Evolutionary conservation across 345 rosid genomes (phyloP).

Genomic region (Boechera stricta): DNA sequence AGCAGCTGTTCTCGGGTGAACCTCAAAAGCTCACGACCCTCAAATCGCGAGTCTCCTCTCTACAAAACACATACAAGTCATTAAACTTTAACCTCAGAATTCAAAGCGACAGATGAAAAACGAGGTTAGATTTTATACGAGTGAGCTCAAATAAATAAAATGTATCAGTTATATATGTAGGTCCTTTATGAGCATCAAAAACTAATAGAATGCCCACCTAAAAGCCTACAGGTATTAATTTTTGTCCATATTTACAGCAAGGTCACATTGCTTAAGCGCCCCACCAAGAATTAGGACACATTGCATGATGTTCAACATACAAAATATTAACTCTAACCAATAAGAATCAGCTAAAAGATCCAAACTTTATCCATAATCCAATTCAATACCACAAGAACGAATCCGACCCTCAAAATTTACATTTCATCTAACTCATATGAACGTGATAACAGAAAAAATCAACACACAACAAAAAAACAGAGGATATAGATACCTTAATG

Average conservation of each 20-base stretch:
- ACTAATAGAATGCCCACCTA: conserved; percentile 61
- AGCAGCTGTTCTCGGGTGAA: conserved; percentile 78
- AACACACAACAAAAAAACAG: not conserved
- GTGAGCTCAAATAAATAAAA: not conserved
- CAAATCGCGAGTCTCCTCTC: conserved; percentile 74
- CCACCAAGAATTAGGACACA: conserved; percentile 90
- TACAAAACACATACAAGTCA: conserved; percentile 42
- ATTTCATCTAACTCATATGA: conserved; percentile 2
- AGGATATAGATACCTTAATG: conserved; percentile 32
- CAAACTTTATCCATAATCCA: conserved; percentile 21
- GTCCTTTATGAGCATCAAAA: conserved; percentile 59
- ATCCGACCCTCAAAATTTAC: not conserved
- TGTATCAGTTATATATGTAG: conserved; percentile 36
- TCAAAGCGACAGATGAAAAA: conserved; percentile 16
- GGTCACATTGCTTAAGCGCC: conserved; percentile 62
- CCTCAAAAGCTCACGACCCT: conserved; percentile 63
- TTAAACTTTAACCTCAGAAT: not conserved
- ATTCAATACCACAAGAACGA: conserved; percentile 11
- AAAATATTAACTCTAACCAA: not conserved
- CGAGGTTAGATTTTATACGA: not conserved
- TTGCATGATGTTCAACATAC: conserved; percentile 9
- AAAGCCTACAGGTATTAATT: conserved; percentile 58
- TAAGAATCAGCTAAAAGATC: conserved; percentile 21
- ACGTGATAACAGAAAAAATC: not conserved
- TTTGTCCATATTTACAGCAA: conserved; percentile 84